Conservation (phyloP, 768 basidiomycete genomes). For the Boletus reticulatus region DNA sequence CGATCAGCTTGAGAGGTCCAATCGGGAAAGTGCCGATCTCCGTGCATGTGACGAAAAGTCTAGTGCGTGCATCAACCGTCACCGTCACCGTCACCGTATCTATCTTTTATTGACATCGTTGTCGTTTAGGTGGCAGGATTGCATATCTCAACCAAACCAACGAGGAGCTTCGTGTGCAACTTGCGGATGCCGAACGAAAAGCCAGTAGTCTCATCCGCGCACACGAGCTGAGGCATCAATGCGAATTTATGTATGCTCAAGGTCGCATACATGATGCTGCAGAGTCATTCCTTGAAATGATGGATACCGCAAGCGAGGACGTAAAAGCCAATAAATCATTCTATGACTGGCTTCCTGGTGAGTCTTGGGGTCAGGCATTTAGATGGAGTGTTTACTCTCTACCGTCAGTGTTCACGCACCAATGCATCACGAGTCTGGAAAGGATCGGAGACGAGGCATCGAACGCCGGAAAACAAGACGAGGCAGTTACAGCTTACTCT, state of each 20-base stretch:
- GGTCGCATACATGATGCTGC: neutral
- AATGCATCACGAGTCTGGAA: neutral
- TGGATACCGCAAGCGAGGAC: neutral
- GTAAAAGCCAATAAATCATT: neutral
- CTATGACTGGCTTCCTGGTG: neutral
- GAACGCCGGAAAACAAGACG: neutral
- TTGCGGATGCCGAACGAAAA: neutral
- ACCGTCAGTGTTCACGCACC: neutral
- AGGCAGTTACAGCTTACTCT: neutral
- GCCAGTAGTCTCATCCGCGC: neutral
- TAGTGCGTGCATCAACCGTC: neutral
- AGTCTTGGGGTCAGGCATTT: neutral
- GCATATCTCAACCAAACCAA: neutral
- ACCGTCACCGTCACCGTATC: too few species aligned
- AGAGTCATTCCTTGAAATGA: neutral
- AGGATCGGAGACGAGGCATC: neutral
- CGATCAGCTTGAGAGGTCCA: too few species aligned
- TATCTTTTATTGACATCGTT: neutral
- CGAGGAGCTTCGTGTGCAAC: neutral
- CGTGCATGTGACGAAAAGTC: neutral
- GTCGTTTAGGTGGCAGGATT: neutral
- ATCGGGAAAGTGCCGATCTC: neutral
- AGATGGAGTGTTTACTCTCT: neutral
- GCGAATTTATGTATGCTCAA: neutral
- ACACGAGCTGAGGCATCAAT: neutral